A percentile compares a stretch with the other conserved stretches of the same genome.
Evolutionary conservation across 257 asterid genomes (phyloP).

Genomic region (Cruciata laevipes): DNA sequence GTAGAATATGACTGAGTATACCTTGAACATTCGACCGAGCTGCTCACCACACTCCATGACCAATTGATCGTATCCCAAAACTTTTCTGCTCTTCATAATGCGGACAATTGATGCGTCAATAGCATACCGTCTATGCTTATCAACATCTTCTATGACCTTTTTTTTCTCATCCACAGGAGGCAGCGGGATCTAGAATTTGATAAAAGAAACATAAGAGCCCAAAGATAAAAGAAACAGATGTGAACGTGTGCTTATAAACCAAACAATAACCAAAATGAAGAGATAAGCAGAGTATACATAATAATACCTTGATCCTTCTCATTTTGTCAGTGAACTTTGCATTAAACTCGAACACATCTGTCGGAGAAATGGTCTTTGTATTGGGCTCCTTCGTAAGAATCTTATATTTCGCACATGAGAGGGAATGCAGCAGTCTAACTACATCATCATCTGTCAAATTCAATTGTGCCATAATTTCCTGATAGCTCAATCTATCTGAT

Average conservation of each 20-base stretch:
- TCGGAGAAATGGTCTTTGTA: slow-evolving; percentile 69
- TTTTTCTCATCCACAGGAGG: slow-evolving; percentile 99
- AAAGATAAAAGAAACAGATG: neutral
- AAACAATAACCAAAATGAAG: too few relatives aligned
- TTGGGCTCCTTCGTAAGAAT: slow-evolving; percentile 87
- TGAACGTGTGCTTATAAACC: neutral
- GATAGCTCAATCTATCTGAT: slow-evolving; percentile 80
- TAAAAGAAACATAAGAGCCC: neutral
- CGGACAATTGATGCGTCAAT: slow-evolving; percentile 98
- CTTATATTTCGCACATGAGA: slow-evolving; percentile 95
- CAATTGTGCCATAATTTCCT: slow-evolving; percentile 80
- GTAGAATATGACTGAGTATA: slow-evolving; percentile 17
- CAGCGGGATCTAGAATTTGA: slow-evolving; percentile 67
- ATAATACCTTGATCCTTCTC: slow-evolving; percentile 91
- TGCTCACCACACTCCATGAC: slow-evolving; percentile 97
- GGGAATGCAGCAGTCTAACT: slow-evolving; percentile 88
- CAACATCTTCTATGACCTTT: slow-evolving; percentile 97
- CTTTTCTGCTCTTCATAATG: slow-evolving; percentile 96
- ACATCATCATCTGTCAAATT: slow-evolving; percentile 92
- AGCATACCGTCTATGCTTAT: slow-evolving; percentile 92
- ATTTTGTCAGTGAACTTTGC: slow-evolving; percentile 89
- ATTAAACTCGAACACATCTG: slow-evolving; percentile 85
- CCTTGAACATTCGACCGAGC: slow-evolving; percentile 97
- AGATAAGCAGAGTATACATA: too few relatives aligned
- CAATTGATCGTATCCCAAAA: slow-evolving; percentile 88